A percentile compares a stretch with the other conserved stretches of the same genome.
Conservation (phyloP, 768 basidiomycete species). For the Mycena vulgaris region DNA sequence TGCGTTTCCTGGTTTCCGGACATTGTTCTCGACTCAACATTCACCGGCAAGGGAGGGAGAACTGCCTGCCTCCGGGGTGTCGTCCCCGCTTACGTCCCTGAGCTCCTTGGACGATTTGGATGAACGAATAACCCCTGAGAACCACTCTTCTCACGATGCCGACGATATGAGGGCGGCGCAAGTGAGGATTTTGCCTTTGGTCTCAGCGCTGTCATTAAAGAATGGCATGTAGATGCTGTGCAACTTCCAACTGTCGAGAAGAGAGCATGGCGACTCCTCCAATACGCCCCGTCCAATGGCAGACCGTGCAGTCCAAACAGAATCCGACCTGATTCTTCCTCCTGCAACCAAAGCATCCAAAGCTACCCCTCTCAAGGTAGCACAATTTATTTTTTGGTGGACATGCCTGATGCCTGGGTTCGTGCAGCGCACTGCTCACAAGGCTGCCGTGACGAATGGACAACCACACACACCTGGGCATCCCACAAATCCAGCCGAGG, state of each 20-base stretch:
- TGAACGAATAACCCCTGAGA: constrained; percentile 50
- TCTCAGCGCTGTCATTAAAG: neutral
- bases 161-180: constrained; percentile 75
- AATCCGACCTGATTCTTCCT: neutral
- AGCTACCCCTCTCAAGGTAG: constrained; percentile 32
- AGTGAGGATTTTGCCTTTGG: constrained; percentile 52
- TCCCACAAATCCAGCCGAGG: constrained; percentile 39
- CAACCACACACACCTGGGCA: constrained; percentile 41
- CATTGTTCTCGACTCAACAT: neutral
- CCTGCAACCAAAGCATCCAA: neutral
- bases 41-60: constrained; percentile 49
- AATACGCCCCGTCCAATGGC: constrained; percentile 2
- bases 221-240: constrained; percentile 54
- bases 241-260: constrained; percentile 49
- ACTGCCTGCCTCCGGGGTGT: constrained; percentile 65
- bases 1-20: constrained; percentile 45
- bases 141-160: constrained; percentile 47
- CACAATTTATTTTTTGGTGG: neutral
- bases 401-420: constrained; percentile 8
- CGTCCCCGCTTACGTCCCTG: constrained; percentile 82
- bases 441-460: constrained; percentile 37
- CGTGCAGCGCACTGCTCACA: constrained; percentile 32
- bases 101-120: constrained; percentile 80
- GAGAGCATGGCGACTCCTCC: constrained; percentile 19
- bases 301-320: constrained; percentile 21